Evolutionary conservation across 352 stramenopile species (phyloP).

Genomic region (Pythium dissimile): DNA sequence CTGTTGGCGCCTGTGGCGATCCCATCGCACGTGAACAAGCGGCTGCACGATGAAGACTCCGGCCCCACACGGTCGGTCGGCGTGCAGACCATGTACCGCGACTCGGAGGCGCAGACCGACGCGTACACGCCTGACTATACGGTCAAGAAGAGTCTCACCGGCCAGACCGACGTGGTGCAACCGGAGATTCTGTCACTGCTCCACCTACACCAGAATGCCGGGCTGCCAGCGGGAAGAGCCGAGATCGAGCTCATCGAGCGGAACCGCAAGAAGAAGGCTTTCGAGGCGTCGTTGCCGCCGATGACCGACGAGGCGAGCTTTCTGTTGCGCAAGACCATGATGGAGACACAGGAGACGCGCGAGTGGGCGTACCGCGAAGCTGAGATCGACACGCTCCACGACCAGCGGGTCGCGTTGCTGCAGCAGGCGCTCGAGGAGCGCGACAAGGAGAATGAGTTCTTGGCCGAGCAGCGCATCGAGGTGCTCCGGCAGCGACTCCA

Average conservation of each 20-base stretch:
- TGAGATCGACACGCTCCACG: conserved; percentile 88
- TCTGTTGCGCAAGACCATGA: conserved; percentile 86
- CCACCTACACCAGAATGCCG: conserved; percentile 56
- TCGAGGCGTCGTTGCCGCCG: conserved; percentile 87
- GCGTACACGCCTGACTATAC: conserved; percentile 93
- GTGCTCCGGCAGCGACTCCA: conserved; percentile 74
- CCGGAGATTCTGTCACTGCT: conserved; percentile 87
- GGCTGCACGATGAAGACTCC: conserved; percentile 30
- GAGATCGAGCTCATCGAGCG: conserved; percentile 92
- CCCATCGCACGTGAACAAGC: conserved; percentile 27
- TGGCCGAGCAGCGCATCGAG: conserved; percentile 91
- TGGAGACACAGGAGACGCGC: conserved; percentile 90
- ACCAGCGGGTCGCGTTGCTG: conserved; percentile 73
- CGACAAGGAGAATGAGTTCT: conserved; percentile 87
- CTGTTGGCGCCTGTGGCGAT: conserved; percentile 64
- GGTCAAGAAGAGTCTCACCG: conserved; percentile 49
- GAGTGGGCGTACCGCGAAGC: conserved; percentile 87
- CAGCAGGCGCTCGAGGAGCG: conserved; percentile 81
- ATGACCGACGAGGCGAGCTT: conserved; percentile 95
- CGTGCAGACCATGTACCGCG: conserved; percentile 90
- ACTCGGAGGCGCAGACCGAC: conserved; percentile 92
- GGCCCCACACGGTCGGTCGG: conserved; percentile 63
- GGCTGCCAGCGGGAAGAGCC: conserved; percentile 71
- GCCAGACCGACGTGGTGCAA: conserved; percentile 25
- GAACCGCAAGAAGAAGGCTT: conserved; percentile 77